Conservation (phyloP, 129 eudicot genomes). For the Pseudognaphalium luteoalbum region DNA sequence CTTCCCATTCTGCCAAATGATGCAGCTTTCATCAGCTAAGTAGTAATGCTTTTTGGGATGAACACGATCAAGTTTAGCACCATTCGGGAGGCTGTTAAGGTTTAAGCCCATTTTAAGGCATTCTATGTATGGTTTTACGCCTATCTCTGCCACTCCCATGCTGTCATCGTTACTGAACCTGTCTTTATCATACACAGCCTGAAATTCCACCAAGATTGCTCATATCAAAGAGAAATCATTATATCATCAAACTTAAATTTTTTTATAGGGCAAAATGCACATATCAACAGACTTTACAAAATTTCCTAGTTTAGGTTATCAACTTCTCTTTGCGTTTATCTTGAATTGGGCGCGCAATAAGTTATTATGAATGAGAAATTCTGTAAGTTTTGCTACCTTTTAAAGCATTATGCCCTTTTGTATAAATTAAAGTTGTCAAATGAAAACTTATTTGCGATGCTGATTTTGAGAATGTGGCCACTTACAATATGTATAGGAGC, state of each 20-base stretch:
- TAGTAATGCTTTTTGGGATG: constrained; percentile 43
- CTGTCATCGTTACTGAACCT: constrained; percentile 59
- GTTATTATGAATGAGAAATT: not conserved
- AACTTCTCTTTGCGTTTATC: too few relatives aligned
- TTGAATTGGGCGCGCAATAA: too few relatives aligned
- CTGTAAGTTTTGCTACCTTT: too few relatives aligned
- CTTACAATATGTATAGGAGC: constrained; percentile 48
- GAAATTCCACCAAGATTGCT: not conserved
- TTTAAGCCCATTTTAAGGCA: constrained; percentile 55
- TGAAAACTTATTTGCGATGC: not conserved
- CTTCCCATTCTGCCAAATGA: constrained; percentile 50
- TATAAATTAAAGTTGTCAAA: too few relatives aligned
- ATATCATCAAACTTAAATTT: too few relatives aligned
- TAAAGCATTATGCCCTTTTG: too few relatives aligned
- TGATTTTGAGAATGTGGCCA: not conserved
- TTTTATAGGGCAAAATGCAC: too few relatives aligned
- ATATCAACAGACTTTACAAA: too few relatives aligned
- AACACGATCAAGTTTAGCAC: constrained; percentile 54
- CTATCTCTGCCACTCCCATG: constrained; percentile 70
- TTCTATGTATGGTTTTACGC: constrained; percentile 52
- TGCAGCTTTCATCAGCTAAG: constrained; percentile 42
- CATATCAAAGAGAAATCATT: too few relatives aligned
- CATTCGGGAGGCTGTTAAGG: constrained; percentile 40
- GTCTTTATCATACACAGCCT: constrained; percentile 71
- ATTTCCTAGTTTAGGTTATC: too few relatives aligned